Evolutionary conservation across 164 flowering plant genomes (phyloP), one percentile per base, ranked within the genome.

Genomic region (Vitis rupestris): DNA sequence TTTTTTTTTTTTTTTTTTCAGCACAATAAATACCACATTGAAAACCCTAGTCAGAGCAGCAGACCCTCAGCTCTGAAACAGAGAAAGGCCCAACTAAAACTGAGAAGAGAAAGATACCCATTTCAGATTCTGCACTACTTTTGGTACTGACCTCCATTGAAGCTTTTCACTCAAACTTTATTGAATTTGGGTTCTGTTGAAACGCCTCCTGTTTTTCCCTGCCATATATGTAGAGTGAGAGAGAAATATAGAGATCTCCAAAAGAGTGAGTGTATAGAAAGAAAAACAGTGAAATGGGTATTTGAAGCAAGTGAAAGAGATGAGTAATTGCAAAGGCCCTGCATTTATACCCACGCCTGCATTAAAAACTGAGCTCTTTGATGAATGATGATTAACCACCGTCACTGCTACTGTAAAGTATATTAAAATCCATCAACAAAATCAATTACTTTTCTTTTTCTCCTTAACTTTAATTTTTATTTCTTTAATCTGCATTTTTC

Each of bases 341-440:
- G 84, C 85, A 86, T 89, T 84, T 89, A 87, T 87, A 87, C 85
- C 83, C 94, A 90, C 93, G 97, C 95, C 80, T 88, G 86, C 89
- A 85, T 93, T 47, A 83, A 86, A 82, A 88, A 84, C 61, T 75
- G 98, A 82, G 92, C 94, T 80, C 76, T 89, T 37, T 37, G 44
- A 37, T 37, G 44, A 37, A 37, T 88, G 91, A 90, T 88, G 85
- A 82, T 88, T 88, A 88, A 87, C 97, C 92, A 90, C 92, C 92
- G 91, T 80, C 90, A 85, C 86, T 87, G 83, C 89, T 74, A 77
- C 83, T 74, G 80, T 75, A 70, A 83, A 73, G 64, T 68, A 47
- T 66, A 16, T 23, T 37, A 49, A 53, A 63, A 9, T 6, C 61
- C 37, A 29, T 48, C 61, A n/a, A 15, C 13, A 13, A 58, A 15